phyloP scores from a whole-genome alignment of 108 stramenopile species.

The Nitzschia sp. region DNA sequence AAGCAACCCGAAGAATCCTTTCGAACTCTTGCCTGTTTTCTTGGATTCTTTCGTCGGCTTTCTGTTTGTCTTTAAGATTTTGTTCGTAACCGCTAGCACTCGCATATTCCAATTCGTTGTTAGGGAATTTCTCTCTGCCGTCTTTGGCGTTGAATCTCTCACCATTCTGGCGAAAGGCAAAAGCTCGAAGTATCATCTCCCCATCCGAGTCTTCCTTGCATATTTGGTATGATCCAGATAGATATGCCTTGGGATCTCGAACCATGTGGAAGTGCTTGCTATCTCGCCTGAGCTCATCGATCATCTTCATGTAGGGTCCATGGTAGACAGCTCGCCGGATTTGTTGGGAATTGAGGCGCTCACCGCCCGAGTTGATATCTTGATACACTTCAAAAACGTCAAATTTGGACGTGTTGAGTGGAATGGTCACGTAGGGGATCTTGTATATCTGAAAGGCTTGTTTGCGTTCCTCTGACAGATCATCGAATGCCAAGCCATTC shows the following conservation, averaged over 20 bases:
- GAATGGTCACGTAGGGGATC: constrained; percentile 2
- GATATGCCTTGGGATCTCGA: not conserved
- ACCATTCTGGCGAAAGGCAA: constrained; percentile 3
- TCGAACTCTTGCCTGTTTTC: constrained; percentile 17
- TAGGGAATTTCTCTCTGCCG: not conserved
- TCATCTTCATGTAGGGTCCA: constrained; percentile 14
- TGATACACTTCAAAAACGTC: constrained; percentile 20
- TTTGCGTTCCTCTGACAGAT: constrained; percentile 3
- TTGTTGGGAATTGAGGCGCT: constrained; percentile 16
- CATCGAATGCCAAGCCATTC: constrained; percentile 14
- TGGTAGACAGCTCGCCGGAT: constrained; percentile 17
- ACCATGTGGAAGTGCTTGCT: not conserved
- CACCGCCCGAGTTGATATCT: constrained; percentile 24
- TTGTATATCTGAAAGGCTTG: not conserved
- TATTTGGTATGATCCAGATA: not conserved
- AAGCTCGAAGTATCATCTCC: constrained; percentile 19
- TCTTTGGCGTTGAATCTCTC: not conserved
- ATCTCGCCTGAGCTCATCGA: constrained; percentile 7
- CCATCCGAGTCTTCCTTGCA: constrained; percentile 19
- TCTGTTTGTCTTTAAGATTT: not conserved
- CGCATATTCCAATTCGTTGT: not conserved
- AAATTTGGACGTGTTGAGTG: constrained; percentile 1
- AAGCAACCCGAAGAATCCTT: constrained; percentile 2
- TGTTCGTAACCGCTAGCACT: too few relatives aligned
- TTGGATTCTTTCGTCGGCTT: not conserved